Conservation (phyloP, 2,329 filamentous ascomycete genomes). For the Ophiobolus disseminans region DNA sequence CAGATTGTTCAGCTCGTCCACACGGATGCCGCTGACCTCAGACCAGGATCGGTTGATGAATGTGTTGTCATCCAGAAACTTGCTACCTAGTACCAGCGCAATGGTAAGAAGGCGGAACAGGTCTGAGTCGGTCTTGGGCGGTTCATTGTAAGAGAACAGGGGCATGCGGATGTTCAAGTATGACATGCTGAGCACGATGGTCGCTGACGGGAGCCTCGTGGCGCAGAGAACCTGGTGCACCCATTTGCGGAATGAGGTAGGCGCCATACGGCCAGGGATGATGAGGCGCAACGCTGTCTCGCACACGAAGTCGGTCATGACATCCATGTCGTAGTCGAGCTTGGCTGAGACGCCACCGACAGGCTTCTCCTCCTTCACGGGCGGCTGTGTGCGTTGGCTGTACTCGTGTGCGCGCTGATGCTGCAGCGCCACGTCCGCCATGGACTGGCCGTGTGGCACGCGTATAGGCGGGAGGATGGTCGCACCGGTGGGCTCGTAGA, state of each 20-base stretch:
- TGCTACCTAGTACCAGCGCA: slow-evolving; percentile 85
- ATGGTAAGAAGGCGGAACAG: slow-evolving; percentile 89
- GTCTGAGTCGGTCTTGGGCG: slow-evolving; percentile 66
- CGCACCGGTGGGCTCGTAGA: slow-evolving; percentile 55
- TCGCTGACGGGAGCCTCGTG: slow-evolving; percentile 87
- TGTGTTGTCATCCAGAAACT: slow-evolving; percentile 95
- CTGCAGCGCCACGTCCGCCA: slow-evolving; percentile 46
- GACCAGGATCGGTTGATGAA: slow-evolving; percentile 98
- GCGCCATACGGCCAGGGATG: slow-evolving; percentile 66
- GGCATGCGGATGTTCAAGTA: slow-evolving; percentile 86
- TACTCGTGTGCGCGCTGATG: slow-evolving; percentile 52
- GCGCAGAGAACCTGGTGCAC: slow-evolving; percentile 89
- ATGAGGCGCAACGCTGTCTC: slow-evolving; percentile 83
- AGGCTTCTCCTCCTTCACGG: slow-evolving; percentile 68
- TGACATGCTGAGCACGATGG: slow-evolving; percentile 87
- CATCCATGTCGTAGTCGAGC: slow-evolving; percentile 95
- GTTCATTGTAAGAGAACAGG: slow-evolving; percentile 68
- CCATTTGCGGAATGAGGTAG: slow-evolving; percentile 85
- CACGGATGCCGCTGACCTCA: slow-evolving; percentile 88
- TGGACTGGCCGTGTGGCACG: slow-evolving; percentile 48
- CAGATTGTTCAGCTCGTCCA: slow-evolving; percentile 81
- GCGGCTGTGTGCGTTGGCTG: slow-evolving; percentile 47
- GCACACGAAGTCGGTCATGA: slow-evolving; percentile 94
- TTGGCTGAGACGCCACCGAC: slow-evolving; percentile 89
- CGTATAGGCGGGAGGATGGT: slow-evolving; percentile 57